Evolutionary conservation across 2,329 filamentous ascomycete genomes (phyloP).

Genomic region (Neocatenulostroma microsporum): DNA sequence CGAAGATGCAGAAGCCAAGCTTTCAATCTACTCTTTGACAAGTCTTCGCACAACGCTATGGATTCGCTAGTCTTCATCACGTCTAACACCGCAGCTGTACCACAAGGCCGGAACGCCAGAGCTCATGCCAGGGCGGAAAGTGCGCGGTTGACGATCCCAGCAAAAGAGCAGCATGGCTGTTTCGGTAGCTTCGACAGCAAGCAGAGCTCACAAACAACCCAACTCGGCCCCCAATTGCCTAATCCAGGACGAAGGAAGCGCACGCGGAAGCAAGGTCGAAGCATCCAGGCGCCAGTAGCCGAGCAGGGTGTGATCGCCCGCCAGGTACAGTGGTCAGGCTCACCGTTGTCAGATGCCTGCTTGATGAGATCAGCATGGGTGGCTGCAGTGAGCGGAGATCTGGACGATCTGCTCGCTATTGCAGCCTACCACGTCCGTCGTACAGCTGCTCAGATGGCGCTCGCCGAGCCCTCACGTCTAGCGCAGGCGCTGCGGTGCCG

Average conservation of each 20-base stretch:
- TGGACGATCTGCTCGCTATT: not conserved
- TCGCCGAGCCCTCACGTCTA: not conserved
- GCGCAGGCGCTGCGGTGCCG: not conserved
- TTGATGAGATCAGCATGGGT: not conserved
- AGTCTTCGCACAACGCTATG: no score
- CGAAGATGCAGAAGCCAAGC: no score
- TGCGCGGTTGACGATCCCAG: not conserved
- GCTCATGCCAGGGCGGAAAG: not conserved
- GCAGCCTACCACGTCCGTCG: conserved; percentile 1
- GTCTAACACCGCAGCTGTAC: not conserved
- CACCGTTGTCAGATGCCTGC: not conserved
- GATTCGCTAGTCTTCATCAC: conserved; percentile 1
- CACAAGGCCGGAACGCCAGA: conserved; percentile 1
- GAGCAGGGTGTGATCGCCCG: not conserved
- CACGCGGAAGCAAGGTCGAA: not conserved
- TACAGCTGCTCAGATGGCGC: not conserved
- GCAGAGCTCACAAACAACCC: not conserved
- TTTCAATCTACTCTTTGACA: no score
- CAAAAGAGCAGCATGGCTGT: not conserved
- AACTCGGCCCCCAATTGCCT: no score
- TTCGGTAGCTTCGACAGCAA: not conserved
- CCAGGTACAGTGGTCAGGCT: not conserved
- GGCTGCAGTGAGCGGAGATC: not conserved
- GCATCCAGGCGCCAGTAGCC: not conserved
- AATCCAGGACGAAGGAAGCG: no score